These are phyloP conservation scores for Samsoniella hepiali DNA, from an alignment of 2,329 filamentous ascomycete species.

Conservation along the genomic window DNA sequence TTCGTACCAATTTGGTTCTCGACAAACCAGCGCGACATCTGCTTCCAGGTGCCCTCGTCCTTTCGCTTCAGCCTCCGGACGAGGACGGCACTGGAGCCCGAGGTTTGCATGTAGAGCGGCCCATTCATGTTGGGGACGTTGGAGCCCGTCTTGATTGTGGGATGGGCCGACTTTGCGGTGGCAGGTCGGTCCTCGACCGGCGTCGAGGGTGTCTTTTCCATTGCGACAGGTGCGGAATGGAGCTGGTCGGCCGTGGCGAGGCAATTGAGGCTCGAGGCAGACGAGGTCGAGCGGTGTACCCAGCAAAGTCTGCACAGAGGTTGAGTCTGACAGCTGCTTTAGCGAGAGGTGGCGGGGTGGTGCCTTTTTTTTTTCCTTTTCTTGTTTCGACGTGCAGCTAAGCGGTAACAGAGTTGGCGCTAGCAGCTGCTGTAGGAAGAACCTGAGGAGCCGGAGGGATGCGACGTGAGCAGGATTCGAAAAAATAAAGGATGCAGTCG, in stretches of 20 bases:
- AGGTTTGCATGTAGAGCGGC: constrained; percentile 56
- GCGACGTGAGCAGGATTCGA: background rate
- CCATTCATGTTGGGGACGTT: constrained; percentile 48
- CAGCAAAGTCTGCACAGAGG: background rate
- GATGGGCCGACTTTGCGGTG: constrained; percentile 24
- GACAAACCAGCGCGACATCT: constrained; percentile 66
- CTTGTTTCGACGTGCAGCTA: constrained; percentile 2
- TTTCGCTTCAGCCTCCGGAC: constrained; percentile 58
- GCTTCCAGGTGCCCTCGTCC: constrained; percentile 59
- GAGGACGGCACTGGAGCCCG: constrained; percentile 49
- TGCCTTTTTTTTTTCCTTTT: constrained; percentile 2
- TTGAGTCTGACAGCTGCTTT: background rate
- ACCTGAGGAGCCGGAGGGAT: background rate
- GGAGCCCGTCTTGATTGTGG: constrained; percentile 31
- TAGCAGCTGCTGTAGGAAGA: background rate
- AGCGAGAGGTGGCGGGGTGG: constrained; percentile 12
- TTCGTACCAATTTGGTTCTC: constrained; percentile 75
- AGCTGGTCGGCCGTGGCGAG: background rate
- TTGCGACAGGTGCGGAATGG: background rate
- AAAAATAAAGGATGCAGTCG: constrained; percentile 5
- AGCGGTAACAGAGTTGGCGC: constrained; percentile 14
- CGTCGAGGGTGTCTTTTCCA: constrained; percentile 13
- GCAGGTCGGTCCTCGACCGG: constrained; percentile 15
- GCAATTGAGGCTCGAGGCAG: background rate
- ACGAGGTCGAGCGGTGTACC: background rate